These are phyloP conservation scores for Trichoderma sp. DNA, from an alignment of 2,329 filamentous ascomycete species.

Conservation along the genomic window DNA sequence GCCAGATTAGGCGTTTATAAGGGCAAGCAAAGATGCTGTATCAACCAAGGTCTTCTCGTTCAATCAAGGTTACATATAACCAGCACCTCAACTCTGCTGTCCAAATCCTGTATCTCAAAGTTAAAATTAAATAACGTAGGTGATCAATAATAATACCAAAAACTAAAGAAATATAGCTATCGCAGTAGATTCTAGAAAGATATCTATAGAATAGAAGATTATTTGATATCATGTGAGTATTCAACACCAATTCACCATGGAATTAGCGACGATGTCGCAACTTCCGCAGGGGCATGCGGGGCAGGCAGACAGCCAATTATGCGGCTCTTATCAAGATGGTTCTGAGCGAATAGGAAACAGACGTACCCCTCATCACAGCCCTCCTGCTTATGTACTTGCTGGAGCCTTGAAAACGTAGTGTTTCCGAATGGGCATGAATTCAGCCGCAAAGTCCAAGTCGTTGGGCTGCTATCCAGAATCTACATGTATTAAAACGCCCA, in stretches of 20 bases:
- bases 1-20: too few relatives aligned
- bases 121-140: too few relatives aligned
- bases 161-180: too few relatives aligned
- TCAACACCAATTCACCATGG: neutral
- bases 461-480: neutral
- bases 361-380: neutral
- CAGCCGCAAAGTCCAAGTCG: neutral
- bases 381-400: neutral
- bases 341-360: neutral
- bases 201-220: neutral
- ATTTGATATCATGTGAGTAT: neutral
- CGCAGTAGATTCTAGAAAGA: too few relatives aligned
- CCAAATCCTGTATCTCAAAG: too few relatives aligned
- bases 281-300: neutral
- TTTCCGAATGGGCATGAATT: neutral
- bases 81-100: too few relatives aligned
- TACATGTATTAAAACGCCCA: neutral
- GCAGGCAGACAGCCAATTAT: neutral
- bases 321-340: neutral
- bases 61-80: too few relatives aligned
- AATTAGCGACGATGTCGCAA: neutral
- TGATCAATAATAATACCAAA: too few relatives aligned
- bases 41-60: too few relatives aligned
- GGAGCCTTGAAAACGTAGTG: neutral
- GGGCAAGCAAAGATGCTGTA: too few relatives aligned